Evolutionary conservation across 495 filamentous ascomycete genomes (phyloP).

Genomic region (Talaromyces trachyspermus): DNA sequence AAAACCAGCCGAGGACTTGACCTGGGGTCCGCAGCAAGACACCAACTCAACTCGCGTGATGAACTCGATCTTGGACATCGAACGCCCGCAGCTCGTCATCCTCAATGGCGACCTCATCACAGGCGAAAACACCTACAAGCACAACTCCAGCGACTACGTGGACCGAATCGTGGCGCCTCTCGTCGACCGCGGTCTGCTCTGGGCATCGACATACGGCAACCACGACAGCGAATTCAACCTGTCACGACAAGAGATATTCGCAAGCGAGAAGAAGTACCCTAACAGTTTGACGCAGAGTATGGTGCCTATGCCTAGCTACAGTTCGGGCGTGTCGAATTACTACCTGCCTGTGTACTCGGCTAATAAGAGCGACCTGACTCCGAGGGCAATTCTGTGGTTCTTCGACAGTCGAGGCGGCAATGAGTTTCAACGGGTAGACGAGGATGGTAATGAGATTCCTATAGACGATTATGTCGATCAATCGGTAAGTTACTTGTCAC

Average conservation of each 20-base stretch:
- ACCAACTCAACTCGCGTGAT: constrained; percentile 51
- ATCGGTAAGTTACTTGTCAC: constrained; percentile 11
- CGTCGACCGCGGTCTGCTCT: constrained; percentile 41
- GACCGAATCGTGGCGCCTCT: constrained; percentile 56
- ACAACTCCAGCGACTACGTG: constrained; percentile 53
- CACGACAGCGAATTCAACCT: constrained; percentile 61
- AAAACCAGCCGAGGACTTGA: constrained; percentile 33
- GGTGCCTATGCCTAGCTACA: constrained; percentile 26
- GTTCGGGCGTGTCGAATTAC: constrained; percentile 62
- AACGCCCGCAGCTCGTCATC: constrained; percentile 53
- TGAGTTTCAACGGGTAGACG: constrained; percentile 32
- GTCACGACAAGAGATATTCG: constrained; percentile 44
- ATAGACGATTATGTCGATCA: constrained; percentile 27
- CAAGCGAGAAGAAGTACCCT: constrained; percentile 43
- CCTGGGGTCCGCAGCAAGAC: constrained; percentile 57
- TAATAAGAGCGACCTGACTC: constrained; percentile 21
- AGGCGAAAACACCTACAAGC: constrained; percentile 52
- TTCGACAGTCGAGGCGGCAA: constrained; percentile 65
- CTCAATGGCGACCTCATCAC: constrained; percentile 72
- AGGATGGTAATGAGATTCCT: constrained; percentile 23
- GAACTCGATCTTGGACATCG: constrained; percentile 49
- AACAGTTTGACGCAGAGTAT: constrained; percentile 48
- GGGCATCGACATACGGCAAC: constrained; percentile 70
- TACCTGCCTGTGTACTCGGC: constrained; percentile 47
- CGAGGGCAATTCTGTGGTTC: constrained; percentile 61